Evolutionary conservation across 1,139 yeast species (phyloP).

Genomic region (Meyerozyma athensensis): DNA sequence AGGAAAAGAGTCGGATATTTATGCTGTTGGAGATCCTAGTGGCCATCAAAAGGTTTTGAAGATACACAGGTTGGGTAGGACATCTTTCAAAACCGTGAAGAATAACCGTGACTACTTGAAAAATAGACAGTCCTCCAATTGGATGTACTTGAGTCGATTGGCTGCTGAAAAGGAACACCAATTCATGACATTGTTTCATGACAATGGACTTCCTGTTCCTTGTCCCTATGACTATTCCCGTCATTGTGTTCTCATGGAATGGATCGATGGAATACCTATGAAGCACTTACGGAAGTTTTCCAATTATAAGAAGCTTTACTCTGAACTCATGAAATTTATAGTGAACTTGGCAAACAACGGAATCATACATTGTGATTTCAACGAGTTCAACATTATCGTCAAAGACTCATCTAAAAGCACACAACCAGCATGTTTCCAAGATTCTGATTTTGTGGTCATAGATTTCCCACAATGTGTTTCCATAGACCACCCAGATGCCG

Average conservation of each 20-base stretch:
- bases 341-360: slow-evolving; percentile 84
- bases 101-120: slow-evolving; percentile 88
- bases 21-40: slow-evolving; percentile 67
- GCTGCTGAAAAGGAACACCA: slow-evolving; percentile 93
- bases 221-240: slow-evolving; percentile 84
- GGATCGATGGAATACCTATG: slow-evolving; percentile 87
- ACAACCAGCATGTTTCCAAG: slow-evolving; percentile 47
- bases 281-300: slow-evolving; percentile 68
- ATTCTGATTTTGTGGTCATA: slow-evolving; percentile 74
- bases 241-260: slow-evolving; percentile 90
- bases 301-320: slow-evolving; percentile 66
- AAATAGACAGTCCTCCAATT: slow-evolving; percentile 61
- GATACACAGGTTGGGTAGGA: slow-evolving; percentile 89
- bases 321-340: slow-evolving; percentile 80
- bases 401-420: slow-evolving; percentile 37
- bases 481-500: slow-evolving; percentile 85
- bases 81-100: slow-evolving; percentile 87
- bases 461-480: slow-evolving; percentile 99
- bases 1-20: slow-evolving; percentile 96
- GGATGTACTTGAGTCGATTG: slow-evolving; percentile 89
- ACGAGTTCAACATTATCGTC: slow-evolving; percentile 92
- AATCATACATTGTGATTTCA: slow-evolving; percentile 93
- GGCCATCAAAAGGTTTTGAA: slow-evolving; percentile 73
- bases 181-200: slow-evolving; percentile 71
- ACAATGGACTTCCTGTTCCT: slow-evolving; percentile 82